phyloP scores from a whole-genome alignment of 108 stramenopile species.

The Fragilaria radians region DNA sequence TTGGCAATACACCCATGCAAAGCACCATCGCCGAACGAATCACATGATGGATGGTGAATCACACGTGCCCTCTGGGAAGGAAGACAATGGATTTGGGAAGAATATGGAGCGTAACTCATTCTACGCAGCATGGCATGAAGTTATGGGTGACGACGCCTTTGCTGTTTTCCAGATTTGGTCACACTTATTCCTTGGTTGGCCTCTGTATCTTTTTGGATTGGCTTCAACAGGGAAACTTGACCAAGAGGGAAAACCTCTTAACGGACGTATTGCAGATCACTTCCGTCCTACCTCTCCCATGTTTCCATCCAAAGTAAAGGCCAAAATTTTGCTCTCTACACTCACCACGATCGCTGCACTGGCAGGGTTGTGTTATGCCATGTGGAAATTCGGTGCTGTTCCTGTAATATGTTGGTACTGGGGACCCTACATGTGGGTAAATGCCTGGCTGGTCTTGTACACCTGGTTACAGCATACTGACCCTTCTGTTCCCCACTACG shows the following conservation, averaged over 20 bases:
- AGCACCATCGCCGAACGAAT: conserved; percentile 97
- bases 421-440: conserved; percentile 90
- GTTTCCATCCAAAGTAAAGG: conserved; percentile 76
- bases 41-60: conserved; percentile 95
- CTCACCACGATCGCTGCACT: conserved; percentile 61
- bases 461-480: conserved; percentile 99
- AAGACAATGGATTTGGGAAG: conserved; percentile 69
- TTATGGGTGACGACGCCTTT: conserved; percentile 86
- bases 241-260: conserved; percentile 52
- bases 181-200: conserved; percentile 86
- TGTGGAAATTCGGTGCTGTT: conserved; percentile 39
- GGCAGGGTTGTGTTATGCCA: conserved; percentile 24
- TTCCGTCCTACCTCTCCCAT: conserved; percentile 84
- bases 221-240: conserved; percentile 75
- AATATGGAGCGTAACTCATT: conserved; percentile 56
- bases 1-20: conserved; percentile 97
- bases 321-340: conserved; percentile 79
- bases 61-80: conserved; percentile 62
- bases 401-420: conserved; percentile 91
- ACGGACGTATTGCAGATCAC: conserved; percentile 72
- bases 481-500: conserved; percentile 96
- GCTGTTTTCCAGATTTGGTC: conserved; percentile 85
- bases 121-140: conserved; percentile 78
- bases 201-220: conserved; percentile 79
- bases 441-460: conserved; percentile 97